A percentile compares a stretch with the other conserved stretches of the same genome.
Conservation (phyloP, 306 rosid genomes). For the Casuarina glauca region DNA sequence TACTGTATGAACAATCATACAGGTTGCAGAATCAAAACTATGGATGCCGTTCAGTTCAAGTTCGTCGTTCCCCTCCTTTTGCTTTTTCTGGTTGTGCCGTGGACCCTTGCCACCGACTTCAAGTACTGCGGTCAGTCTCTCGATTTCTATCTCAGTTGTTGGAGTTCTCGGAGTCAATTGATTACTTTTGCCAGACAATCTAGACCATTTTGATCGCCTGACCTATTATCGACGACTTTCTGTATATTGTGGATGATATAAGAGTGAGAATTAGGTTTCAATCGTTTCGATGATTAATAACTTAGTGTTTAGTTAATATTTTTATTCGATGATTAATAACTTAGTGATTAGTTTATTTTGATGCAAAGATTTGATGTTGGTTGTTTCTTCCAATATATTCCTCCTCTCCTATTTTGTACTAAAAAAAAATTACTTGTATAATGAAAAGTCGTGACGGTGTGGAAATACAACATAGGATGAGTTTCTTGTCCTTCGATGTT, state of each 20-base stretch:
- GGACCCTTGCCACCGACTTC: constrained; percentile 49
- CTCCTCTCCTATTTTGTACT: too few relatives aligned
- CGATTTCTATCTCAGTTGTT: not conserved
- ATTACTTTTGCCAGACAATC: not conserved
- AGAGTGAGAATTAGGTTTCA: not conserved
- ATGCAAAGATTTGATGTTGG: not conserved
- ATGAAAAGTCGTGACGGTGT: too few relatives aligned
- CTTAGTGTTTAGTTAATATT: too few relatives aligned
- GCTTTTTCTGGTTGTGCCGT: constrained; percentile 37
- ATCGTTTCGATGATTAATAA: not conserved
- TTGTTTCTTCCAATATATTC: too few relatives aligned
- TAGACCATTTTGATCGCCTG: not conserved
- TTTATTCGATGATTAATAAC: not conserved
- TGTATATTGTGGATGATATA: not conserved
- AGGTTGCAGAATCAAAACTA: constrained; percentile 31
- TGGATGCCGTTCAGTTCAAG: constrained; percentile 34
- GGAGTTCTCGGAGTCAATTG: not conserved
- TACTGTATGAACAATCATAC: not conserved
- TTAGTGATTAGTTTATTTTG: not conserved
- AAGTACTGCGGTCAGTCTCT: constrained; percentile 50
- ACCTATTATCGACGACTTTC: not conserved
- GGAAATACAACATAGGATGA: too few relatives aligned
- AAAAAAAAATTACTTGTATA: too few relatives aligned
- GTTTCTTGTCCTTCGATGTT: not conserved
- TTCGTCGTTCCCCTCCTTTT: constrained; percentile 24